Base-by-base conservation (phyloP, 2,329 filamentous ascomycete species). In the Ophiostoma angusticollis region DNA sequence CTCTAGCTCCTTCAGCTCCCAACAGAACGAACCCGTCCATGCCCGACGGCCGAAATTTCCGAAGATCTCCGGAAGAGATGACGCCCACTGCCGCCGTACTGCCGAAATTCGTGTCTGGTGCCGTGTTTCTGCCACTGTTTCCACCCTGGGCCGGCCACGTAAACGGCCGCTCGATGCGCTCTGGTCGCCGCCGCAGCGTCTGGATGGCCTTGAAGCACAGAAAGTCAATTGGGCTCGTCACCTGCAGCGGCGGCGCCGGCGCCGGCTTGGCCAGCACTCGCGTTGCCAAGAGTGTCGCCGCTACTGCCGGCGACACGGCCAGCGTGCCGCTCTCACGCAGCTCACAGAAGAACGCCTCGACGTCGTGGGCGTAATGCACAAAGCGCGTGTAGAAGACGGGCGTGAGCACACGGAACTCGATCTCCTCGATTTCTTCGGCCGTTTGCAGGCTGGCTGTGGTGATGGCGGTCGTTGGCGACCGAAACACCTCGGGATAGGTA, bases 301-400 rank as follows among this genome's bases (percentile, higher is more conserved):
- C 31, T 12, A 14, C 23, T 8, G 70, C 68, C 11, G 63, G 63
- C 6, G 74, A 72, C 9, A 78, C 56, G 58, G 63, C 68, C 7
- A 79, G 53, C 0, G 76, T 82, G 28, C 63, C 59, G 46, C 67
- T 78, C 42, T 75, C 73, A 31, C 69, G 54, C 50, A 72, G 52
- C 51, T 82, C 76, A 42, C 67, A 65, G 40, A 76, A 71, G 22
- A 82, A 59, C 1, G 73, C 75, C 47, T 79, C 72, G 14, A 72
- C 63, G 17, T 73, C 70, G 49, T 78, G 65, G 0, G 70, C 62
- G 50, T 83, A 81, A 45, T 71, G 65, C 1, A 76, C 63, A 34
- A 83, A 75, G 21, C 77, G 68, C 11, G 70, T 66, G 58, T 84
- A 84, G 51, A 84, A 84, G 0, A 60, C 62, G 1, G 80, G 78